Base-by-base conservation (phyloP, 2,329 filamentous ascomycete species). In the Cytospora schulzeri region DNA sequence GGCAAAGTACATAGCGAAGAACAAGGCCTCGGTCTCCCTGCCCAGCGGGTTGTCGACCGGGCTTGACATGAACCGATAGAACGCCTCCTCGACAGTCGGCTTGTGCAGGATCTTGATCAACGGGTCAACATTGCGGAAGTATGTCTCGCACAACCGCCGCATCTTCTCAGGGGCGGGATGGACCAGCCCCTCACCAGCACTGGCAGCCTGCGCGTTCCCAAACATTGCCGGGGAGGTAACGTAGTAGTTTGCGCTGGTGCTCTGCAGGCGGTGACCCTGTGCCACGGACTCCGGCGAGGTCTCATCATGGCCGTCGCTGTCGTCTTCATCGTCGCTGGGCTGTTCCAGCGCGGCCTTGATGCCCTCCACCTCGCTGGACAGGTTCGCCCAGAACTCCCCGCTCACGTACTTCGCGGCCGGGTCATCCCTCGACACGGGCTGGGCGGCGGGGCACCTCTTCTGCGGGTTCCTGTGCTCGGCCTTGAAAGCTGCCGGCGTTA, bases 51-150 rank as follows among this genome's bases (percentile, higher is more conserved):
- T 12, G 66, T 70, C 57, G 63, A 70, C 14, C 52, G 66, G 35
- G 9, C 72, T 69, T 17, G 70, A 69, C 7, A 66, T 62, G 26
- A 78, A 73, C 0, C 64, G 53, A 29, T 73, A 67, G 6, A 78
- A 66, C 38, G 72, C 67, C 1, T 68, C 70, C 17, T 68, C 68
- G 28, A 78, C 69, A 1, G 77, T 79, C 3, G 79, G 79, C n/a
- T 75, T 73, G 66, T 81, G 79, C 5, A 81, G 66, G 35, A 81
- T 73, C 69, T 81, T 81, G 65, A 81, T 70, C 38, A 80, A 71
- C 57, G 78, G 75, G 51, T 81, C 79, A 22, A 81, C 77, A 31
- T 78, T 80, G 35, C 71, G 69, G 59, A 75, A 76, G 68, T 76
- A 81, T 14, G 72, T 72, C 1, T 69, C 62, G 59, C 75, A 74